A percentile compares a stretch with the other conserved stretches of the same genome.
phyloP scores from a whole-genome alignment of 2,329 filamentous ascomycete genomes.

The Exophiala bonariae region DNA sequence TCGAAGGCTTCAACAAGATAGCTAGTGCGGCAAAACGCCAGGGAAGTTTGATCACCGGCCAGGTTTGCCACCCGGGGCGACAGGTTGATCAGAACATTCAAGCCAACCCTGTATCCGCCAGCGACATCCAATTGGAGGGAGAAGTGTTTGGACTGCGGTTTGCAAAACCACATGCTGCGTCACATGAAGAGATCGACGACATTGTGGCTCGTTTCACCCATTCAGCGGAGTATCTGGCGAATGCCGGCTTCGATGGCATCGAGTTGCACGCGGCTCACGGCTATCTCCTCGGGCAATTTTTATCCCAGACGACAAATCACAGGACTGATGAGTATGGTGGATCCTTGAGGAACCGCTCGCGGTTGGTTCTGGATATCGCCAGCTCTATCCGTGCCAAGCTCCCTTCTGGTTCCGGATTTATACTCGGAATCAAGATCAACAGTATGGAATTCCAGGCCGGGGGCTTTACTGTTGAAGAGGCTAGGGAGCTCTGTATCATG shows the following conservation, averaged over 20 bases:
- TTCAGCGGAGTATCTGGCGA: constrained; percentile 61
- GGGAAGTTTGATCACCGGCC: constrained; percentile 59
- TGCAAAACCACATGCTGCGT: constrained; percentile 36
- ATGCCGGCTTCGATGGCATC: constrained; percentile 59
- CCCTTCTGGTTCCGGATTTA: constrained; percentile 34
- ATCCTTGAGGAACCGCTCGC: constrained; percentile 64
- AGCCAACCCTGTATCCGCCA: constrained; percentile 52
- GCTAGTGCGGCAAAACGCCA: constrained; percentile 57
- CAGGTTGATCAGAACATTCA: constrained; percentile 51
- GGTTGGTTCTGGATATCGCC: constrained; percentile 59
- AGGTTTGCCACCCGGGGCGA: constrained; percentile 64
- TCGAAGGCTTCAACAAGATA: constrained; percentile 59
- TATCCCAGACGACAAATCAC: constrained; percentile 53
- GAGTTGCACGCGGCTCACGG: constrained; percentile 56
- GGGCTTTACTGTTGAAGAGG: constrained; percentile 48
- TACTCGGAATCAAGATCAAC: constrained; percentile 59
- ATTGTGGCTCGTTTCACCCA: constrained; percentile 64
- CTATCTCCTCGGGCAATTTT: constrained; percentile 59
- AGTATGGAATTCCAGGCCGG: constrained; percentile 56
- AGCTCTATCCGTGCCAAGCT: constrained; percentile 31
- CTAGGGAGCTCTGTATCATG: constrained; percentile 39
- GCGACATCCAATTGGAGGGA: constrained; percentile 47
- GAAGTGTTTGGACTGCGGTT: constrained; percentile 34
- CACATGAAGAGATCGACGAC: constrained; percentile 42
- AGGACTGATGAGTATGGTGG: constrained; percentile 67